Base-by-base conservation (phyloP, 75 land plant genomes). In the Picea sitchensis region DNA sequence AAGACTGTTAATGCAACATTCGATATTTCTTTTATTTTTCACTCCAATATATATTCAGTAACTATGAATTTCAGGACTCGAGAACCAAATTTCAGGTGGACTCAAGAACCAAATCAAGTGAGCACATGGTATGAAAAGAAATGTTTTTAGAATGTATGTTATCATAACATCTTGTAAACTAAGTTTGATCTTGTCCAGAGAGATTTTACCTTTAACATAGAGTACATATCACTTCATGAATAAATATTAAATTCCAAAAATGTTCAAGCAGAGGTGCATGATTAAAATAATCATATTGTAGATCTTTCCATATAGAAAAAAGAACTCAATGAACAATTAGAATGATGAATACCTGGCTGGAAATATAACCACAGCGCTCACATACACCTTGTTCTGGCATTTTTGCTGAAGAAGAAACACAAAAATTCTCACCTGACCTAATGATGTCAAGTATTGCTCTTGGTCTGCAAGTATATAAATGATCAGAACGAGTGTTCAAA, bases 331-430 rank as follows among this genome's bases (percentile, higher is more conserved):
- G 21, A 36, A 47, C 20, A 32, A 20, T 20, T 23, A 80, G 32
- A n/a, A 14, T 58, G 30, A 14, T 47, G 17, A 81, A 13, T 80
- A 95, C 99, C 96, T 97, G 99, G 86, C 99, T 97, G 36, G 99
- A 93, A 79, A 97, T 97, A 80, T 97, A 97, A 26, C 99, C 99
- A 86, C 99, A 97, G 23, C 89, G 82, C 68, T 91, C 91, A 88
- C 99, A 97, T 1, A 86, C 80, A 11, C 98, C 94, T 85, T 97
- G 99, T 73, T 94, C 99, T 58, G 99, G 99, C 98, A 97, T 91
- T 84, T 90, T 94, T 32, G 96, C 85, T 11, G 89, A 75, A 67
- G 92, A 87, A 54, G 98, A 87, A 69, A 95, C 92, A 79, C 91
- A 87, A 61, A 96, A 96, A 73, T 89, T 79, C 78, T 97, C 99